Conservation (phyloP, 2,329 filamentous ascomycete species). For the Dothiorella sarmentorum region DNA sequence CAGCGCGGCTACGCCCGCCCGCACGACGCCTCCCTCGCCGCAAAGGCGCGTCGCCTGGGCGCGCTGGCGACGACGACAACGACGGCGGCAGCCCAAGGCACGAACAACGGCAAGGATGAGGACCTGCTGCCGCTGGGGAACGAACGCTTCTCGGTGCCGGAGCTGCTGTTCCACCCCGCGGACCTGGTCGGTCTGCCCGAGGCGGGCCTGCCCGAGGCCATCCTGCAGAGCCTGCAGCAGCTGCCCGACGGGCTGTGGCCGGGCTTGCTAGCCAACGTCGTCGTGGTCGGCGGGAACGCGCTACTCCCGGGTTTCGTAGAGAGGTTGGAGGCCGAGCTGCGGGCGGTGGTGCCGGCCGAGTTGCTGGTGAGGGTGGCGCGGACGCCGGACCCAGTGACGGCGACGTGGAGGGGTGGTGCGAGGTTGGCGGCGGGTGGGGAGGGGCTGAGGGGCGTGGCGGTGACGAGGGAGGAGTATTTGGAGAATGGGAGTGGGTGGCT, state of each 20-base stretch:
- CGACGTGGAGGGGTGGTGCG: constrained; percentile 83
- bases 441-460: constrained; percentile 61
- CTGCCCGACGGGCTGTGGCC: constrained; percentile 83
- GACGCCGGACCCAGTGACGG: constrained; percentile 76
- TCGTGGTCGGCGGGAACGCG: constrained; percentile 84
- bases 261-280: constrained; percentile 76
- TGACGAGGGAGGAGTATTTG: constrained; percentile 88
- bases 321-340: constrained; percentile 68
- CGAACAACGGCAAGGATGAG: constrained; percentile 62
- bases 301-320: constrained; percentile 77
- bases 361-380: constrained; percentile 30
- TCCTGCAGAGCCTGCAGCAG: constrained; percentile 71
- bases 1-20: constrained; percentile 70
- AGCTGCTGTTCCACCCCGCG: constrained; percentile 80
- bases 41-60: constrained; percentile 48
- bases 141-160: constrained; percentile 86
- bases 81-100: constrained; percentile 33
- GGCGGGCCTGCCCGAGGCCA: constrained; percentile 75
- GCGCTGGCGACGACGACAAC: constrained; percentile 27
- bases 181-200: constrained; percentile 86
- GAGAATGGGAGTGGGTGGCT: constrained; percentile 75
- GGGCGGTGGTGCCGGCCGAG: constrained; percentile 46
- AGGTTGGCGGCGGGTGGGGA: constrained; percentile 58
- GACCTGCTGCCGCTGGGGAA: constrained; percentile 85
- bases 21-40: constrained; percentile 66